Percentiles rank a stretch among this genome's conserved stretches.
Evolutionary conservation across 2,329 filamentous ascomycete genomes (phyloP).

Genomic region (Apiospora rasikravindrae): DNA sequence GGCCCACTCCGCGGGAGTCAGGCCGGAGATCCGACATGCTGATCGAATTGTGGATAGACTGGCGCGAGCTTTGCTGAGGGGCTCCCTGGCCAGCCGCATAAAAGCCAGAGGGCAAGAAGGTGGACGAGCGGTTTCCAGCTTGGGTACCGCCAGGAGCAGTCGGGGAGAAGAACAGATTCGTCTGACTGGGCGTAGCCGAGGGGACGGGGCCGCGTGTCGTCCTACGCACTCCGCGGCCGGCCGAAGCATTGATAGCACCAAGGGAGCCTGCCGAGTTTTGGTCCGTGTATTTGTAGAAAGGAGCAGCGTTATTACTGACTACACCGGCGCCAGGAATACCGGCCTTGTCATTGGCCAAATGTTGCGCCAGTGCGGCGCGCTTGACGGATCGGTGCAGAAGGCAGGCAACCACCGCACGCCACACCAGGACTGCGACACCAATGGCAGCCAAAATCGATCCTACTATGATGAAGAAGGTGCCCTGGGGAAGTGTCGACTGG

Average conservation of each 20-base stretch:
- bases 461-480: constrained; percentile 95
- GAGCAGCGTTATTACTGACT: constrained; percentile 28
- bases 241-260: constrained; percentile 44
- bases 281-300: constrained; percentile 70
- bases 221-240: constrained; percentile 57
- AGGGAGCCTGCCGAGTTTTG: constrained; percentile 60
- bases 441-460: constrained; percentile 87
- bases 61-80: constrained; percentile 50
- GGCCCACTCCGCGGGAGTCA: constrained; percentile 58
- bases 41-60: constrained; percentile 55
- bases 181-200: constrained; percentile 64
- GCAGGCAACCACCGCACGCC: constrained; percentile 88
- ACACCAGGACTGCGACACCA: constrained; percentile 79
- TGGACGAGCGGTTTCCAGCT: constrained; percentile 69
- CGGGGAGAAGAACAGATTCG: constrained; percentile 92
- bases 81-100: constrained; percentile 74
- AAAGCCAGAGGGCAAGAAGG: constrained; percentile 89
- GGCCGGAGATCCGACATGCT: constrained; percentile 63
- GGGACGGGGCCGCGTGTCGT: constrained; percentile 58
- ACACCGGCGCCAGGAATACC: constrained; percentile 62
- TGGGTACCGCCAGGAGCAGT: constrained; percentile 69
- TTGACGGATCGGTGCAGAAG: constrained; percentile 91
- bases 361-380: constrained; percentile 78
- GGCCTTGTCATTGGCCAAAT: constrained; percentile 72
- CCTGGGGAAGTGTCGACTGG: constrained; percentile 82